Evolutionary conservation across 768 basidiomycete genomes (phyloP).

Genomic region (Termitomyces sp.): DNA sequence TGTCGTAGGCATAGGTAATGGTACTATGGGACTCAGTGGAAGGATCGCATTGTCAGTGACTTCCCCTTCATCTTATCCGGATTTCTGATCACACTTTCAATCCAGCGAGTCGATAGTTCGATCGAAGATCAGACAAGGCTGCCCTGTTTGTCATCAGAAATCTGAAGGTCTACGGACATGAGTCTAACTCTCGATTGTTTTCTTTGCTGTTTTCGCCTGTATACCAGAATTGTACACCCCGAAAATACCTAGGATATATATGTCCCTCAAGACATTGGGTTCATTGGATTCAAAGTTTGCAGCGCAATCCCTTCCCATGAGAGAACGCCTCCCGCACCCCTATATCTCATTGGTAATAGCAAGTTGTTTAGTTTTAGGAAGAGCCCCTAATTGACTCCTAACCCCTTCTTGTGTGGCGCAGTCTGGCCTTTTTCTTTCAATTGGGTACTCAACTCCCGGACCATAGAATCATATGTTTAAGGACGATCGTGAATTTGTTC

Average conservation of each 20-base stretch:
- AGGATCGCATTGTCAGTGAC: constrained; percentile 77
- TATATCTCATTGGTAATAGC: background rate
- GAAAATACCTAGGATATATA: background rate
- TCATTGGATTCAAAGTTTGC: background rate
- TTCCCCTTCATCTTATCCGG: background rate
- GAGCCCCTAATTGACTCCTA: background rate
- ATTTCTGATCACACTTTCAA: background rate
- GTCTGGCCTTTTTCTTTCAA: background rate
- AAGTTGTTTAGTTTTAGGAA: background rate
- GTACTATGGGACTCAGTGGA: constrained; percentile 49
- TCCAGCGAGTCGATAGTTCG: constrained; percentile 68
- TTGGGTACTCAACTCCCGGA: background rate
- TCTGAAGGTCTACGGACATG: constrained; percentile 43
- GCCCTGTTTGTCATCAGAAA: constrained; percentile 71
- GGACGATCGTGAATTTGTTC: background rate
- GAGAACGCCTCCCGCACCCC: too few relatives aligned
- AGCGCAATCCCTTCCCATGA: background rate
- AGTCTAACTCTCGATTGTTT: constrained; percentile 3
- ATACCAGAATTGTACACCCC: constrained; percentile 8
- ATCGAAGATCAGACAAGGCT: constrained; percentile 60
- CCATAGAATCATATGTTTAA: background rate
- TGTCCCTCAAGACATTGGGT: background rate
- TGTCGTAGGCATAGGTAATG: constrained; percentile 36
- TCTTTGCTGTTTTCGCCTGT: constrained; percentile 6
- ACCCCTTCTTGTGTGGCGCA: background rate